Evolutionary conservation across 2,329 filamentous ascomycete genomes (phyloP).

Genomic region (Clarireedia hainanense): DNA sequence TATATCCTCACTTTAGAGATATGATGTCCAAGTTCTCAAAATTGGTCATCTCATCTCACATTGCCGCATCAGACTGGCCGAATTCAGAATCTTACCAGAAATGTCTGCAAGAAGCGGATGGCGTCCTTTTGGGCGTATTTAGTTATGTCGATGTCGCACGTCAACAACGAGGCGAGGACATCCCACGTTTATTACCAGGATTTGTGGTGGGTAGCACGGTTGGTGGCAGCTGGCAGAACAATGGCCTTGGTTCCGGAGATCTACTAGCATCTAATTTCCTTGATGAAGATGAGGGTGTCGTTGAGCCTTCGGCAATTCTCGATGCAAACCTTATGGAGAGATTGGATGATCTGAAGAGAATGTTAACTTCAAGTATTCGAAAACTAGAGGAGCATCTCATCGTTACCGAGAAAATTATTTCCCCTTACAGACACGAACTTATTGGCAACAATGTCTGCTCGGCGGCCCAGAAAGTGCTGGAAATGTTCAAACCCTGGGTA

Average conservation of each 20-base stretch:
- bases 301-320: slow-evolving; percentile 65
- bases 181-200: slow-evolving; percentile 85
- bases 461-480: slow-evolving; percentile 71
- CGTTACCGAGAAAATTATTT: slow-evolving; percentile 73
- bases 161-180: slow-evolving; percentile 87
- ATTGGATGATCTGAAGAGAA: slow-evolving; percentile 76
- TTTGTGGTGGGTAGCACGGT: slow-evolving; percentile 80
- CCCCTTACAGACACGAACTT: slow-evolving; percentile 66
- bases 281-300: slow-evolving; percentile 67
- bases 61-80: slow-evolving; percentile 92
- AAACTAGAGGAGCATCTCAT: slow-evolving; percentile 79
- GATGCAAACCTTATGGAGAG: slow-evolving; percentile 73
- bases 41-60: slow-evolving; percentile 93
- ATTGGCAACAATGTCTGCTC: slow-evolving; percentile 77
- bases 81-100: slow-evolving; percentile 91
- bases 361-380: slow-evolving; percentile 78
- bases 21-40: slow-evolving; percentile 99
- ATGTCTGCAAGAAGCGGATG: slow-evolving; percentile 94
- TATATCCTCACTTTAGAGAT: slow-evolving; percentile 95
- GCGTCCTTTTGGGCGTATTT: slow-evolving; percentile 86
- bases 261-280: slow-evolving; percentile 75
- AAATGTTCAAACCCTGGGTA: slow-evolving; percentile 85
- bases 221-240: slow-evolving; percentile 83
- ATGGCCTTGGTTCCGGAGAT: slow-evolving; percentile 56
- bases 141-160: slow-evolving; percentile 94